phyloP scores from a whole-genome alignment of 75 land plant genomes.

The Ceratopteris richardii region DNA sequence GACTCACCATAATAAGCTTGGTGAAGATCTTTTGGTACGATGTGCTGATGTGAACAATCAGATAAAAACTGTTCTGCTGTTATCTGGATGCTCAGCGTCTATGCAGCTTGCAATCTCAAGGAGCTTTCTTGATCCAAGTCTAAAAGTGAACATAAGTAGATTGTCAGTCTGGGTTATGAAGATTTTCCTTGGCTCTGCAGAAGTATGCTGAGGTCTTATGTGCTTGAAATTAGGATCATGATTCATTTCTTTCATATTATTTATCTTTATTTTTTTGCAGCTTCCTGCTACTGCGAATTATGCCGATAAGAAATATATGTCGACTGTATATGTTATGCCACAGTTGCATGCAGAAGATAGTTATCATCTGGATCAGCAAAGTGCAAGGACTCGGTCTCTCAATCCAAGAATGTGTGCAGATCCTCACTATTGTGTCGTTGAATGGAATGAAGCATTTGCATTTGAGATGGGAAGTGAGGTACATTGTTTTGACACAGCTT shows the following conservation, averaged over 20 bases:
- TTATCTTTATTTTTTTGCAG: too few relatives aligned
- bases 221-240: too few relatives aligned
- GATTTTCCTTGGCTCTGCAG: constrained; percentile 47
- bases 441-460: constrained; percentile 78
- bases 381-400: constrained; percentile 73
- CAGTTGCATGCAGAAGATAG: constrained; percentile 18
- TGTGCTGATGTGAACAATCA: constrained; percentile 39
- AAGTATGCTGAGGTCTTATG: constrained; percentile 43
- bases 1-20: constrained; percentile 76
- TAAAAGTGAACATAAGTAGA: constrained; percentile 24
- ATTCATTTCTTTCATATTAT: too few relatives aligned
- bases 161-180: constrained; percentile 39
- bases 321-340: constrained; percentile 43
- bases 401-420: constrained; percentile 13
- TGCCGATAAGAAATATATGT: constrained; percentile 46
- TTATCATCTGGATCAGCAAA: constrained; percentile 42
- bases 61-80: constrained; percentile 42
- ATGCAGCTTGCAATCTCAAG: constrained; percentile 62
- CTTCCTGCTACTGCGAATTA: constrained; percentile 39
- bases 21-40: constrained; percentile 67
- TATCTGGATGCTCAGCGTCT: constrained; percentile 52
- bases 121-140: constrained; percentile 48
- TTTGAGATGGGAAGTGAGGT: constrained; percentile 79
- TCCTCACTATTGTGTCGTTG: constrained; percentile 22
- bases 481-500: constrained; percentile 3